These are phyloP conservation scores for Thuidium tamariscinum DNA, from an alignment of 225 moss, liverwort and hornwort species.

Conservation along the genomic window DNA sequence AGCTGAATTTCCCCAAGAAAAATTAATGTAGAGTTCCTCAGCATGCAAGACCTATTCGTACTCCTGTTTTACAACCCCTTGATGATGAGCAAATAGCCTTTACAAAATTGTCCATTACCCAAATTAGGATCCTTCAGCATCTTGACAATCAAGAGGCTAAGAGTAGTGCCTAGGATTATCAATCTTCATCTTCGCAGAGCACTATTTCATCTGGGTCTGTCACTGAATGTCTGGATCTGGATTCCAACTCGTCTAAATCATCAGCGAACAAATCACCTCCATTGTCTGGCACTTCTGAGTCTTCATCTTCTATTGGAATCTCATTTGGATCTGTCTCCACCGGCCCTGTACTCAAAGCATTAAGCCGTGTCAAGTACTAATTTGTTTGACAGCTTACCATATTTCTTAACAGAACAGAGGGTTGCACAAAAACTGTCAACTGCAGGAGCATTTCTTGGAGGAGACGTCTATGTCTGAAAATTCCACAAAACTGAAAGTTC, in stretches of 20 bases:
- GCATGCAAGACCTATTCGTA: not conserved
- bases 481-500: not conserved
- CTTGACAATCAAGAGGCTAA: not conserved
- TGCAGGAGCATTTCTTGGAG: not conserved
- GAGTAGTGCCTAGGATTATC: not conserved
- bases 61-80: not conserved
- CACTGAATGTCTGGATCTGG: not conserved
- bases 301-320: slow-evolving; percentile 59
- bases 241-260: slow-evolving; percentile 46
- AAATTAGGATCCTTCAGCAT: not conserved
- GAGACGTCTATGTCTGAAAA: not conserved
- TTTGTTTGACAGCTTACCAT: not conserved
- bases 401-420: not conserved
- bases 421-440: not conserved
- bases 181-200: slow-evolving; percentile 19
- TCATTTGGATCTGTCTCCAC: slow-evolving; percentile 57
- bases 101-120: not conserved
- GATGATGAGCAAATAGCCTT: not conserved
- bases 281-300: slow-evolving; percentile 8
- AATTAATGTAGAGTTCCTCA: not conserved
- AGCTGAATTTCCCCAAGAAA: not conserved
- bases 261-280: slow-evolving; percentile 3
- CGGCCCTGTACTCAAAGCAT: not conserved
- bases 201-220: slow-evolving; percentile 20
- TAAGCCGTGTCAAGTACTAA: not conserved